Evolutionary conservation across 148 eudicot genomes (phyloP).

Genomic region (Talinum fruticosum): DNA sequence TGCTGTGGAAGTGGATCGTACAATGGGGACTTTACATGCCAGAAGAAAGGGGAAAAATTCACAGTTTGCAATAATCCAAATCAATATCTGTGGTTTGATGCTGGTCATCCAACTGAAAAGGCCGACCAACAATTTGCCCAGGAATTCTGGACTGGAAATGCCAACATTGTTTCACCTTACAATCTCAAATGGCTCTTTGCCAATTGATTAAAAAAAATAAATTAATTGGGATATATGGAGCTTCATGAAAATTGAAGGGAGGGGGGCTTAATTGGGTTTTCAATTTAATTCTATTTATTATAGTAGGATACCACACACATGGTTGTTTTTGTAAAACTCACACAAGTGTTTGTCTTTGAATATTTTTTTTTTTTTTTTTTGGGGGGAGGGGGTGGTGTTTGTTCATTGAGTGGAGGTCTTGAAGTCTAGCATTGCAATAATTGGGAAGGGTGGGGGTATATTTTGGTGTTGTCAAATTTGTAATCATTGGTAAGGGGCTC

Average conservation of each 20-base stretch:
- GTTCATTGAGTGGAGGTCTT: neutral
- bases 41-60: conserved; percentile 7
- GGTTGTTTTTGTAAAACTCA: conserved; percentile 15
- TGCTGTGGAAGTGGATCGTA: conserved; percentile 43
- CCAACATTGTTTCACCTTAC: conserved; percentile 23
- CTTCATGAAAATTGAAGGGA: conserved; percentile 4
- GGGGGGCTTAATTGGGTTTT: conserved; percentile 16
- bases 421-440: neutral
- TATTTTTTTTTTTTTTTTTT: neutral
- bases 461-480: neutral
- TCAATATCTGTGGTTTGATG: conserved; percentile 33
- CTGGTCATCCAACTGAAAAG: conserved; percentile 36
- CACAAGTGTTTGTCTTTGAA: conserved; percentile 17
- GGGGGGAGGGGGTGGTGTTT: neutral
- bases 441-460: neutral
- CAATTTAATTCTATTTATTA: conserved; percentile 18
- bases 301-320: conserved; percentile 1
- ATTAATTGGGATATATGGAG: neutral
- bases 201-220: neutral
- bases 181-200: conserved; percentile 24
- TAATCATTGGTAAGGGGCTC: neutral
- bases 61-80: conserved; percentile 26
- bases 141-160: conserved; percentile 35
- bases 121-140: conserved; percentile 36
- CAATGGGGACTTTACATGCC: conserved; percentile 31